phyloP scores from a whole-genome alignment of 2,329 filamentous ascomycete species.

The Fusarium sp. region DNA sequence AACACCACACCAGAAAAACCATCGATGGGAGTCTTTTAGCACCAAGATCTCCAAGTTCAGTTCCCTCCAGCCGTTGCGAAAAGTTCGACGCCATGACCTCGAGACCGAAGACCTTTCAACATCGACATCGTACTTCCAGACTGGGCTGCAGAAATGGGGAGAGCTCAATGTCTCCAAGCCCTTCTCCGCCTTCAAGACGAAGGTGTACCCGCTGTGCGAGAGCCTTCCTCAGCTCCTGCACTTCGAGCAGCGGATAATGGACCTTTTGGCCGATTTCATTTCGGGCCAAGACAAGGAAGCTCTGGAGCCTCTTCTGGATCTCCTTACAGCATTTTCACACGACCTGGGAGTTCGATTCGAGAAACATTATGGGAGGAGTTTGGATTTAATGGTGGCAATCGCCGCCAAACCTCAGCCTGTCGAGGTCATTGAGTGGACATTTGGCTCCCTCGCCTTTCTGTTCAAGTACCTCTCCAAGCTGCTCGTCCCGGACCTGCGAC shows the following conservation, averaged over 20 bases:
- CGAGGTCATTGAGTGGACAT: constrained; percentile 97
- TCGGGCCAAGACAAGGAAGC: constrained; percentile 80
- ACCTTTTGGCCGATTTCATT: constrained; percentile 79
- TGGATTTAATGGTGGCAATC: constrained; percentile 80
- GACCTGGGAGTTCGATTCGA: constrained; percentile 90
- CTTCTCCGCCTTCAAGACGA: constrained; percentile 81
- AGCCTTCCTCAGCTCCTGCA: constrained; percentile 92
- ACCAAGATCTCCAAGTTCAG: constrained; percentile 91
- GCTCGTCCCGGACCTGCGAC: constrained; percentile 84
- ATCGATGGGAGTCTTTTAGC: constrained; percentile 92
- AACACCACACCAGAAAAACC: constrained; percentile 82
- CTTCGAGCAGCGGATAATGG: constrained; percentile 88
- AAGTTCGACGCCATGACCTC: constrained; percentile 85
- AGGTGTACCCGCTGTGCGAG: constrained; percentile 82
- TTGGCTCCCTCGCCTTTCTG: constrained; percentile 90
- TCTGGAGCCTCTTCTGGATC: constrained; percentile 85
- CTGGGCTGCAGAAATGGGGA: constrained; percentile 85
- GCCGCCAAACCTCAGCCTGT: constrained; percentile 81
- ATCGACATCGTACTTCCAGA: constrained; percentile 87
- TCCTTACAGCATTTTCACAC: constrained; percentile 95
- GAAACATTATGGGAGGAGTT: constrained; percentile 81
- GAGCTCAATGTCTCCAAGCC: constrained; percentile 89
- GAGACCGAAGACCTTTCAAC: constrained; percentile 80
- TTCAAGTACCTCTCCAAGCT: constrained; percentile 97
- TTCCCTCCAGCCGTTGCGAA: constrained; percentile 89